Evolutionary conservation across 345 rosid genomes (phyloP).

Genomic region (Acer campestre): DNA sequence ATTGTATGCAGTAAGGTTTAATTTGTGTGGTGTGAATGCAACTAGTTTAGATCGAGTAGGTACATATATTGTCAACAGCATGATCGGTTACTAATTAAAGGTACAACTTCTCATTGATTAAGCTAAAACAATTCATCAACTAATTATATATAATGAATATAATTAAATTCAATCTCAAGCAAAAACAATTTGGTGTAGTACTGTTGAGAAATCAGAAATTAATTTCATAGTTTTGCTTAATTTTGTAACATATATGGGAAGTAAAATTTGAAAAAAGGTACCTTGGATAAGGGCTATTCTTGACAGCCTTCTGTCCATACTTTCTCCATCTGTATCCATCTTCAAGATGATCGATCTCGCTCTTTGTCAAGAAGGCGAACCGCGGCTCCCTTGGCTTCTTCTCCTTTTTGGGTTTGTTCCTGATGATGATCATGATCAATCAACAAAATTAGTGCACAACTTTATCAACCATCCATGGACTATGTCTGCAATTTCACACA

Average conservation of each 20-base stretch:
- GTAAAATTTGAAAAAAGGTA: neutral
- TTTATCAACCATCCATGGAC: neutral
- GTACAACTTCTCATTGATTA: neutral
- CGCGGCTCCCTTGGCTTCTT: conserved; percentile 35
- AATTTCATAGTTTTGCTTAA: neutral
- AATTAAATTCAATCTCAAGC: neutral
- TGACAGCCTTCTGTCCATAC: conserved; percentile 49
- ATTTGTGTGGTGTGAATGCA: neutral
- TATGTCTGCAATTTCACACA: neutral
- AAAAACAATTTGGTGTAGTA: neutral
- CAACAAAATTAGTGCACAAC: neutral
- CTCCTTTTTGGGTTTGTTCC: conserved; percentile 43
- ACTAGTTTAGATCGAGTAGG: neutral
- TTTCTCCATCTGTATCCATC: conserved; percentile 53
- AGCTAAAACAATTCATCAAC: neutral
- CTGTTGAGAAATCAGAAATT: neutral
- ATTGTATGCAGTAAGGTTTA: neutral
- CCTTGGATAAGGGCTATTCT: conserved; percentile 44
- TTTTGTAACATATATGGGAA: neutral
- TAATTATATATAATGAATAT: too few species aligned
- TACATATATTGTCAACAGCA: conserved; percentile 14
- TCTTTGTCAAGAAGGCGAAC: conserved; percentile 42
- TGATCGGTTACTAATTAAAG: conserved; percentile 9
- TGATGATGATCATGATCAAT: conserved; percentile 18
- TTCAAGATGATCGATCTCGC: conserved; percentile 44